phyloP scores from a whole-genome alignment of 2,329 filamentous ascomycete genomes.

The Cladophialophora psammophila region DNA sequence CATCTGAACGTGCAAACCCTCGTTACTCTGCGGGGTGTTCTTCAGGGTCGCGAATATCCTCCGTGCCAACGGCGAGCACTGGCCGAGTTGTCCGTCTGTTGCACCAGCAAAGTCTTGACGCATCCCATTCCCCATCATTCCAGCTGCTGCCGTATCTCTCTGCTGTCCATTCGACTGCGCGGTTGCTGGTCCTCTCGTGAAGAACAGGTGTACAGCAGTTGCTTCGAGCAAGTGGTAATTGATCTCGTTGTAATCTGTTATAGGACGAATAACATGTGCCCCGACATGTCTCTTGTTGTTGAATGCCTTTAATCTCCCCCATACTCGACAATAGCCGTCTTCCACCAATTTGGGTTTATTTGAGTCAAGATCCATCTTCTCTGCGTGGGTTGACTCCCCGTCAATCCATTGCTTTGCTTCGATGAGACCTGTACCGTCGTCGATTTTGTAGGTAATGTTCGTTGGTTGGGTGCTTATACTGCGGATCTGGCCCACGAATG shows the following conservation, averaged over 20 bases:
- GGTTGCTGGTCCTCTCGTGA: slow-evolving; percentile 71
- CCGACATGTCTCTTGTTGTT: slow-evolving; percentile 82
- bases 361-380: slow-evolving; percentile 56
- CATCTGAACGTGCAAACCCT: slow-evolving; percentile 81
- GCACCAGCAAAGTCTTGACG: slow-evolving; percentile 41
- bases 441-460: slow-evolving; percentile 89
- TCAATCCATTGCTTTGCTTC: slow-evolving; percentile 92
- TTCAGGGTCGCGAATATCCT: slow-evolving; percentile 76
- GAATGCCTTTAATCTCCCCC: slow-evolving; percentile 83
- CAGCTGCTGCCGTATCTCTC: slow-evolving; percentile 46
- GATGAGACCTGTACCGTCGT: slow-evolving; percentile 91
- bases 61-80: slow-evolving; percentile 65
- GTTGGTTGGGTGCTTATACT: slow-evolving; percentile 85
- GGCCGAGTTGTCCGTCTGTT: slow-evolving; percentile 49
- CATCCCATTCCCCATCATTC: slow-evolving; percentile 46
- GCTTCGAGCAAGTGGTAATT: slow-evolving; percentile 91
- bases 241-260: slow-evolving; percentile 89
- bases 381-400: slow-evolving; percentile 54
- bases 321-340: slow-evolving; percentile 84
- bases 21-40: slow-evolving; percentile 73
- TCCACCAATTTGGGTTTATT: slow-evolving; percentile 65
- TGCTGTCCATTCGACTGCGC: slow-evolving; percentile 48
- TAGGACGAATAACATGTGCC: slow-evolving; percentile 79
- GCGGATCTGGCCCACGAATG: slow-evolving; percentile 89
- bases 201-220: slow-evolving; percentile 84